Percentiles rank a stretch among this genome's conserved stretches.
These are phyloP conservation scores for Luzula sylvatica DNA, from an alignment of 176 grass and related monocot species.

Conservation along the genomic window DNA sequence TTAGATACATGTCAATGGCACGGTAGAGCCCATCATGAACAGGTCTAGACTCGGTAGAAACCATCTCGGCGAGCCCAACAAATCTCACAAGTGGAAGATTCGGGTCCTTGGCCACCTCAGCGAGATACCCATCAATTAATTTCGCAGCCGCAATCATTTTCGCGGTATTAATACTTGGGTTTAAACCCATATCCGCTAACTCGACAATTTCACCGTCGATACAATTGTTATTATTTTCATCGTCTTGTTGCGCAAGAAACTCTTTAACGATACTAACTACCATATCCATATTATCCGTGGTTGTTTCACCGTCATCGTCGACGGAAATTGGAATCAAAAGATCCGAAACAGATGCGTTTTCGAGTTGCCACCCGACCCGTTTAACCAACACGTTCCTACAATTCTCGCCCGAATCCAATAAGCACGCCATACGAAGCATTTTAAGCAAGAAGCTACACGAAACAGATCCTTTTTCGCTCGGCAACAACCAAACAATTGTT, in stretches of 20 bases:
- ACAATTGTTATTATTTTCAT: constrained; percentile 14
- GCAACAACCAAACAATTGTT: constrained; percentile 56
- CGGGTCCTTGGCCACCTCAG: constrained; percentile 74
- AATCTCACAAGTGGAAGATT: constrained; percentile 77
- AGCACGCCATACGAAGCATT: constrained; percentile 63
- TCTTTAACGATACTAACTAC: constrained; percentile 54
- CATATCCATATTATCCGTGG: constrained; percentile 49
- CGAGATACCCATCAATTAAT: constrained; percentile 80
- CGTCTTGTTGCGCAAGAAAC: constrained; percentile 39
- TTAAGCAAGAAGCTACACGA: constrained; percentile 83
- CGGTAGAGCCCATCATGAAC: constrained; percentile 77
- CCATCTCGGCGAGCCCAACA: constrained; percentile 63
- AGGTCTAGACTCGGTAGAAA: constrained; percentile 34
- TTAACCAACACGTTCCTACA: constrained; percentile 38
- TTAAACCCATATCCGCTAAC: constrained; percentile 30
- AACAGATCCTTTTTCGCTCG: constrained; percentile 50
- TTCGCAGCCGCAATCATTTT: constrained; percentile 43
- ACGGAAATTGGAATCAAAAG: constrained; percentile 50
- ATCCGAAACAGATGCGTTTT: constrained; percentile 72
- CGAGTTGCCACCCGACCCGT: constrained; percentile 60
- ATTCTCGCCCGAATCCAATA: constrained; percentile 43
- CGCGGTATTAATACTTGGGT: constrained; percentile 36
- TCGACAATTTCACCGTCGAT: constrained; percentile 60
- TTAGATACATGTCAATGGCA: constrained; percentile 93
- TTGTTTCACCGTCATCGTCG: constrained; percentile 21